A percentile compares a stretch with the other conserved stretches of the same genome.
phyloP scores from a whole-genome alignment of 176 grass and related monocot species.

The Pharus latifolius region DNA sequence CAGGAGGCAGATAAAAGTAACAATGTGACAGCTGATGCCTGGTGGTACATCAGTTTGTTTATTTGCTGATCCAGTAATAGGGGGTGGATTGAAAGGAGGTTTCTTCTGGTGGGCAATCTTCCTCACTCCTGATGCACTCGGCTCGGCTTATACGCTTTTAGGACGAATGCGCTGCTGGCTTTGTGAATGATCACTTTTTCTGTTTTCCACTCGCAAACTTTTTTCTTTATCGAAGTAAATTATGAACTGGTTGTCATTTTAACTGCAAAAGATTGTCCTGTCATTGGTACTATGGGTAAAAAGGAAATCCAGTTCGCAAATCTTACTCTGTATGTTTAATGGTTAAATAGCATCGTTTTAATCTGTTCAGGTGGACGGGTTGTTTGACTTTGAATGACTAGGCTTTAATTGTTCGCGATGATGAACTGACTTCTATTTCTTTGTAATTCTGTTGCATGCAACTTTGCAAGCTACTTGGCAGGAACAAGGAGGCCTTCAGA shows the following conservation, averaged over 20 bases:
- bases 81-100: not conserved
- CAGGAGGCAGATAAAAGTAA: not conserved
- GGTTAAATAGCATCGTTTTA: not conserved
- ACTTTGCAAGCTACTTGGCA: not conserved
- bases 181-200: slow-evolving; percentile 4
- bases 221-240: not conserved
- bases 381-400: not conserved
- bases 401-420: not conserved
- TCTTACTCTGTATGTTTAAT: not conserved
- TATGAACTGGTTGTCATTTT: not conserved
- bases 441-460: not conserved
- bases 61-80: not conserved
- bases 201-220: not conserved
- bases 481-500: not conserved
- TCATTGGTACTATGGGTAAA: not conserved
- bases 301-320: slow-evolving; percentile 8
- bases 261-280: not conserved
- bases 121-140: not conserved
- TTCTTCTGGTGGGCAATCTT: not conserved
- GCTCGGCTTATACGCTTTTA: not conserved
- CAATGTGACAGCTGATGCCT: not conserved
- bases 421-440: not conserved
- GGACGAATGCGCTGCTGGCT: not conserved
- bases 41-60: slow-evolving; percentile 2
- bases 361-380: not conserved